Conservation (phyloP, 1,284 basidiomycete genomes). For the Hypsizygus ulmarius region DNA sequence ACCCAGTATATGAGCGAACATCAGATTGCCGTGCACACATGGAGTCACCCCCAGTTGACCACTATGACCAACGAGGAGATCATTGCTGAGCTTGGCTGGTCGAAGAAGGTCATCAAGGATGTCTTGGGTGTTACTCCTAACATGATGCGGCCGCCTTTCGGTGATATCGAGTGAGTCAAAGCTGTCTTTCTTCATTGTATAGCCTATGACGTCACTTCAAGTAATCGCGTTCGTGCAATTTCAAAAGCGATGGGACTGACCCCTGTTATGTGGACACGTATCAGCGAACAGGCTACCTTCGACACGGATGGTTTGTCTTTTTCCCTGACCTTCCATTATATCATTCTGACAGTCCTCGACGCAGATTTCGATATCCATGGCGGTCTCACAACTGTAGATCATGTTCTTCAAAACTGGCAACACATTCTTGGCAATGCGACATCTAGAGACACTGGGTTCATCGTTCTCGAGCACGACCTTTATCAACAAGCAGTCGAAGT, state of each 20-base stretch:
- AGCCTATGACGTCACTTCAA: slow-evolving; percentile 27
- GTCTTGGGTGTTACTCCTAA: slow-evolving; percentile 69
- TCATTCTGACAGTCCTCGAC: slow-evolving; percentile 7
- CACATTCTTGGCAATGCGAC: slow-evolving; percentile 56
- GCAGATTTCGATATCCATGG: slow-evolving; percentile 75
- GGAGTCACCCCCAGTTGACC: slow-evolving; percentile 68
- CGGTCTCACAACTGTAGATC: slow-evolving; percentile 54
- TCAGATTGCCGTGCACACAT: slow-evolving; percentile 70
- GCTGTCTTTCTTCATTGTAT: not conserved
- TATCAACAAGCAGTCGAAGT: slow-evolving; percentile 68
- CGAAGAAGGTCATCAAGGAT: slow-evolving; percentile 81
- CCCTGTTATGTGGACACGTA: slow-evolving; percentile 69
- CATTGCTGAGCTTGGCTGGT: slow-evolving; percentile 88
- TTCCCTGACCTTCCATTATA: not conserved
- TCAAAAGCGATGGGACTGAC: slow-evolving; percentile 64
- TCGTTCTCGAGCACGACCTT: slow-evolving; percentile 75
- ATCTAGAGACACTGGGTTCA: slow-evolving; percentile 55
- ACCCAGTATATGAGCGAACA: slow-evolving; percentile 71
- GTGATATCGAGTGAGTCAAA: slow-evolving; percentile 61
- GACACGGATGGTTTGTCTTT: slow-evolving; percentile 55
- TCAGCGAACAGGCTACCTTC: slow-evolving; percentile 54
- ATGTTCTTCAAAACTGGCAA: slow-evolving; percentile 66
- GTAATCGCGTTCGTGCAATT: slow-evolving; percentile 82
- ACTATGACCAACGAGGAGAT: slow-evolving; percentile 80
- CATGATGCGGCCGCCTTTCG: slow-evolving; percentile 65